Conservation (phyloP, 1,284 basidiomycete species). For the Stygiomarasmius scandens region DNA sequence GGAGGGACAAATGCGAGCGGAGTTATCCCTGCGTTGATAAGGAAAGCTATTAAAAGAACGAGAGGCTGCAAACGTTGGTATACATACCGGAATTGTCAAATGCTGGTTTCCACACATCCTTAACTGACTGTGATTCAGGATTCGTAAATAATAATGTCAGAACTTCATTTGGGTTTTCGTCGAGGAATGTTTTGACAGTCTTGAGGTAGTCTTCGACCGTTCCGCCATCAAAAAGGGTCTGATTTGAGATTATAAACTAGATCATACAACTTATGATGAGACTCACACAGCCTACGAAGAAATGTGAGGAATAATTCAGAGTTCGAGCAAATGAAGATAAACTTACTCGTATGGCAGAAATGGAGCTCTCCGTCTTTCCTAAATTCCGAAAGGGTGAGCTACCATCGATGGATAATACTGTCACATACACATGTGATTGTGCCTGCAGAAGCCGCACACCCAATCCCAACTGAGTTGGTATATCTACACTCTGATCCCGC, state of each 20-base stretch:
- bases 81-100: constrained; percentile 48
- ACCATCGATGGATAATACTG: not conserved
- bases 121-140: constrained; percentile 48
- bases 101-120: constrained; percentile 53
- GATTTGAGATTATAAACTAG: not conserved
- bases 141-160: constrained; percentile 60
- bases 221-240: constrained; percentile 49
- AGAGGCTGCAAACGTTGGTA: not conserved
- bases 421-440: constrained; percentile 45
- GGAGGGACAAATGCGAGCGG: constrained; percentile 62
- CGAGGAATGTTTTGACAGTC: constrained; percentile 52
- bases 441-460: constrained; percentile 64
- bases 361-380: constrained; percentile 34
- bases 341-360: constrained; percentile 50
- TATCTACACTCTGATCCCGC: constrained; percentile 44
- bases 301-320: not conserved
- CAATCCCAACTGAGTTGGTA: constrained; percentile 51
- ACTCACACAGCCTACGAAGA: constrained; percentile 12
- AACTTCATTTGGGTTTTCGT: constrained; percentile 61
- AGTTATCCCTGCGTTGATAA: constrained; percentile 49
- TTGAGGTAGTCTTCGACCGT: constrained; percentile 48
- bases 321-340: not conserved
- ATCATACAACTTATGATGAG: not conserved
- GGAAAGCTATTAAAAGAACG: not conserved
- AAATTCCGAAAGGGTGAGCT: not conserved